phyloP scores from a whole-genome alignment of 169 alveolate species.

The Eimeria necatrix region DNA sequence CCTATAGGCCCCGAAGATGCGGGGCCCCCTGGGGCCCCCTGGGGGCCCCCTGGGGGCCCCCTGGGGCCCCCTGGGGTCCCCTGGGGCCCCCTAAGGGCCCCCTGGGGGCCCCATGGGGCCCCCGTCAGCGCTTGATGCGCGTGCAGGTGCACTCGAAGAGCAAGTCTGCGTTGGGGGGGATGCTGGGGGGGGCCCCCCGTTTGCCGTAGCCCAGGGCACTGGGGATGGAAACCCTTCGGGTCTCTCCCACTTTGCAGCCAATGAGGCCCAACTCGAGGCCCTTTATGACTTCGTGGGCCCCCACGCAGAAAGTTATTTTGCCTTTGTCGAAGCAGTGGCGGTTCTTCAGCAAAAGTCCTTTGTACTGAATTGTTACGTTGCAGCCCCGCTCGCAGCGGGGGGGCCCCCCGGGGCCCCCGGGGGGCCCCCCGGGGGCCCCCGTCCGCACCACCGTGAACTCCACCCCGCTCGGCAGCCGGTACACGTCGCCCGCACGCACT shows the following conservation, averaged over 20 bases:
- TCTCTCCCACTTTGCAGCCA: slow-evolving; percentile 53
- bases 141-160: slow-evolving; percentile 54
- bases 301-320: neutral
- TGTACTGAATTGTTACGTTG: slow-evolving; percentile 38
- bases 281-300: slow-evolving; percentile 44
- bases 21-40: neutral
- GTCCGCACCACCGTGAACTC: neutral
- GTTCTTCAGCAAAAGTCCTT: slow-evolving; percentile 11
- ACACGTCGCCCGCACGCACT: neutral
- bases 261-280: slow-evolving; percentile 64
- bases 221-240: slow-evolving; percentile 55
- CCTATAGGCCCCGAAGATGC: too few relatives aligned
- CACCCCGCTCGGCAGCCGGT: slow-evolving; percentile 37
- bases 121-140: neutral
- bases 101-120: neutral
- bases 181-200: slow-evolving; percentile 69
- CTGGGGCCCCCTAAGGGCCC: neutral
- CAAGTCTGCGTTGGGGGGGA: slow-evolving; percentile 74
- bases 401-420: neutral
- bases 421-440: neutral
- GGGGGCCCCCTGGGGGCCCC: neutral
- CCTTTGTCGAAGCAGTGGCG: slow-evolving; percentile 44
- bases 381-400: slow-evolving; percentile 7
- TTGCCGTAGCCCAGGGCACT: slow-evolving; percentile 64
- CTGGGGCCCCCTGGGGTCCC: neutral